Evolutionary conservation across 2,329 filamentous ascomycete genomes (phyloP).

Genomic region (Rhexocercosporidium sp.): DNA sequence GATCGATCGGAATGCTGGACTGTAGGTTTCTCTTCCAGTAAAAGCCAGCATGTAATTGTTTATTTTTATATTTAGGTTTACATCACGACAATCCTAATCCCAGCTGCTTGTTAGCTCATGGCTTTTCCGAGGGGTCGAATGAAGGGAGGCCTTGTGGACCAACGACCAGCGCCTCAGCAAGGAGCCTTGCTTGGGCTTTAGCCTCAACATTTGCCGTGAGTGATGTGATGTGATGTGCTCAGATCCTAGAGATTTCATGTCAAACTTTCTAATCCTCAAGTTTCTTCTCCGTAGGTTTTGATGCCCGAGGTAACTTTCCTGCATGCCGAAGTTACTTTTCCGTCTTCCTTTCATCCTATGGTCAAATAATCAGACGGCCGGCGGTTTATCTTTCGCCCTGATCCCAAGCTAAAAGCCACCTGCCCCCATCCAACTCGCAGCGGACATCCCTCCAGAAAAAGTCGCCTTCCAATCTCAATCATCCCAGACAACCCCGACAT

Average conservation of each 20-base stretch:
- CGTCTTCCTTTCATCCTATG: background rate
- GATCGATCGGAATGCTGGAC: background rate
- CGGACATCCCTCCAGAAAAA: background rate
- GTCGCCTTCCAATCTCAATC: background rate
- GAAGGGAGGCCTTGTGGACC: background rate
- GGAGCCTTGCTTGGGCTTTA: background rate
- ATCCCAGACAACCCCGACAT: no score
- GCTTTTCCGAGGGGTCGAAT: background rate
- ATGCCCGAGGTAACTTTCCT: background rate
- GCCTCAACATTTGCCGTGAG: background rate
- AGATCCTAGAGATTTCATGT: background rate
- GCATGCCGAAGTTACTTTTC: background rate
- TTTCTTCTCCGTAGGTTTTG: no score
- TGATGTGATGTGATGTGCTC: background rate
- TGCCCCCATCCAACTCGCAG: background rate
- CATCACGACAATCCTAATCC: background rate
- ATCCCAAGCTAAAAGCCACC: background rate
- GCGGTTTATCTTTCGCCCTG: background rate
- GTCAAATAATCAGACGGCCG: background rate
- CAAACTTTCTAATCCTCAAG: background rate
- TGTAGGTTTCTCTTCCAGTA: background rate
- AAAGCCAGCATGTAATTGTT: background rate
- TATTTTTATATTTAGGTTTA: slow-evolving; percentile 3
- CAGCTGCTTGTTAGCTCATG: background rate
- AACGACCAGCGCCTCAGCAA: background rate